These are phyloP conservation scores for Porogramme epimiltina DNA, from an alignment of 1,284 basidiomycete species.

Conservation along the genomic window DNA sequence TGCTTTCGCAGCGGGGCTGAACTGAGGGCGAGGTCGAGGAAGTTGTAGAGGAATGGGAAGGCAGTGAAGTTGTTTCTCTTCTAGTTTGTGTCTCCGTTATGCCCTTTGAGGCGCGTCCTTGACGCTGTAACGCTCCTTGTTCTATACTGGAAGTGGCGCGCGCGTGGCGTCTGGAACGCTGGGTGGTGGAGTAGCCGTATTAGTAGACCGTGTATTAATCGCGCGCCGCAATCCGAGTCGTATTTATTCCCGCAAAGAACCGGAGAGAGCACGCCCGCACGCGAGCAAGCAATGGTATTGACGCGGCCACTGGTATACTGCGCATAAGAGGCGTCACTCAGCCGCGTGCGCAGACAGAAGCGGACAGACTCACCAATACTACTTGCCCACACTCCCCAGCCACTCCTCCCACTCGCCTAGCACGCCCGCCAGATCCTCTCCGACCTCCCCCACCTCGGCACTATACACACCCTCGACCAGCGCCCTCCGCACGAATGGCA, in stretches of 20 bases:
- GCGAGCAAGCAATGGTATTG: no score
- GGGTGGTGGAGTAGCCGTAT: no score
- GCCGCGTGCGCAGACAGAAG: no score
- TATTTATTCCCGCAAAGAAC: no score
- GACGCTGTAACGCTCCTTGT: not conserved
- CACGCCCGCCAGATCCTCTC: constrained; percentile 23
- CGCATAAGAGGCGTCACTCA: no score
- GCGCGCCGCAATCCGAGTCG: no score
- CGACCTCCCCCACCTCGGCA: constrained; percentile 18
- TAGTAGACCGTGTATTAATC: no score
- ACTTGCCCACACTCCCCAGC: constrained; percentile 17
- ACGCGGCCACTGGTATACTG: no score
- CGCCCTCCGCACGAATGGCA: constrained; percentile 69
- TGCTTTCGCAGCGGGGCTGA: not conserved
- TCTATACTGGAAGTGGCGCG: no score
- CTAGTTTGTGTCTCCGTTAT: not conserved
- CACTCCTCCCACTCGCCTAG: constrained; percentile 33
- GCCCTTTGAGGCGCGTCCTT: not conserved
- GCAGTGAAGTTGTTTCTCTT: not conserved
- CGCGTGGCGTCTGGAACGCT: no score
- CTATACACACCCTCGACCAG: constrained; percentile 78
- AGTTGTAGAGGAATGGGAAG: not conserved
- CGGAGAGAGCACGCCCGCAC: no score
- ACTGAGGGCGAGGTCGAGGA: not conserved
- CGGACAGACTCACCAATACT: not conserved